These are phyloP conservation scores for Linum tenue DNA, from an alignment of 345 rosid genomes.

Conservation along the genomic window DNA sequence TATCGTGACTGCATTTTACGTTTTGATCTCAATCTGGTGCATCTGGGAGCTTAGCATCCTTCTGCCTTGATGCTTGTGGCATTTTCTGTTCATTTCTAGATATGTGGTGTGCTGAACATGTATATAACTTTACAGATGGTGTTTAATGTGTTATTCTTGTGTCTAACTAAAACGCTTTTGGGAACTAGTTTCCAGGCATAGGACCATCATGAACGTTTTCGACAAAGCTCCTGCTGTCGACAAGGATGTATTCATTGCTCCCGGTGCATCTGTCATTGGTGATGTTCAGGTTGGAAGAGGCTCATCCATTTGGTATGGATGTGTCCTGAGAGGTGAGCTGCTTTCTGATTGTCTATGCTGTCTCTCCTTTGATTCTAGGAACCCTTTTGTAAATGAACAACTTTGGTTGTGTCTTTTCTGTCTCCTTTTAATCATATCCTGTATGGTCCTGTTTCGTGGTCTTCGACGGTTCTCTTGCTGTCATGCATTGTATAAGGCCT, in stretches of 20 bases:
- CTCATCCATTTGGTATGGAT: constrained; percentile 92
- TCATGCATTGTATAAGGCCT: neutral
- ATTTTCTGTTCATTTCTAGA: too few relatives aligned
- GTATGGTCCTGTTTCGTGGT: too few relatives aligned
- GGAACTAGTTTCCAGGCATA: constrained; percentile 75
- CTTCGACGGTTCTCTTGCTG: too few relatives aligned
- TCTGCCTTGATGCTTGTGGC: neutral
- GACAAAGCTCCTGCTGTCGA: constrained; percentile 76
- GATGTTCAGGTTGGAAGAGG: constrained; percentile 77
- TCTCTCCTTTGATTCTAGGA: neutral
- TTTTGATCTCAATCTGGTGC: neutral
- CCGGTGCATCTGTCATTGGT: constrained; percentile 83
- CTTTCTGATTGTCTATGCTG: neutral
- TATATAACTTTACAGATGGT: neutral
- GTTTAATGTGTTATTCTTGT: neutral
- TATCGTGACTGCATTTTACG: neutral
- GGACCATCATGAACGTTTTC: constrained; percentile 80
- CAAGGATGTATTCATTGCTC: constrained; percentile 85
- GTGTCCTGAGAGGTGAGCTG: constrained; percentile 78
- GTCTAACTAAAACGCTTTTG: neutral
- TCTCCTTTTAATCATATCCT: neutral
- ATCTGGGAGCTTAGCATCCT: neutral
- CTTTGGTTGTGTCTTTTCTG: neutral
- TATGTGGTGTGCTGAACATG: neutral
- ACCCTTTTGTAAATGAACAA: neutral